These are phyloP conservation scores for Candida golubevii DNA, from an alignment of 805 yeast genomes.

Conservation along the genomic window DNA sequence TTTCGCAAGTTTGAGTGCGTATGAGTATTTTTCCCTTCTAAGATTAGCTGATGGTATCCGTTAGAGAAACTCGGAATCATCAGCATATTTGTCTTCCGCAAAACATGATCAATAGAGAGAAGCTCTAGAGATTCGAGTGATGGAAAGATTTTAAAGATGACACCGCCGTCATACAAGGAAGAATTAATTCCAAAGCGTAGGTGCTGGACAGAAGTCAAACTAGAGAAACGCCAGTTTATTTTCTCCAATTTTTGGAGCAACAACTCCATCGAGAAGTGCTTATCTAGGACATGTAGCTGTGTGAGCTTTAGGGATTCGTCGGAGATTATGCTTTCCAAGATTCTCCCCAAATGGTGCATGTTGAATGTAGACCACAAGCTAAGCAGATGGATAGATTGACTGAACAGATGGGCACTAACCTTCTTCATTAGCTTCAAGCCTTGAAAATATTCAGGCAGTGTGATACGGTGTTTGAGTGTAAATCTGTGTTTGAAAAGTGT, in stretches of 20 bases:
- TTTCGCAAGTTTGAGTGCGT: constrained; percentile 12
- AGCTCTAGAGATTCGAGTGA: constrained; percentile 23
- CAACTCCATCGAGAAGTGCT: constrained; percentile 22
- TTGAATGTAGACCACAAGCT: constrained; percentile 22
- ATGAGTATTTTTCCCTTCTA: background rate
- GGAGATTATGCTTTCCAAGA: constrained; percentile 24
- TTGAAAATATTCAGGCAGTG: constrained; percentile 24
- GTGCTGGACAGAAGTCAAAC: constrained; percentile 17
- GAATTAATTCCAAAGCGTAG: constrained; percentile 29
- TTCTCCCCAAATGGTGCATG: constrained; percentile 21
- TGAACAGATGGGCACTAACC: constrained; percentile 16
- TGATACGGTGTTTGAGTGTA: constrained; percentile 23
- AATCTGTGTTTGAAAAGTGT: constrained; percentile 21
- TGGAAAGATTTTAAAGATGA: constrained; percentile 23
- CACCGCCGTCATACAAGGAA: constrained; percentile 6
- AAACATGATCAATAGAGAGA: constrained; percentile 17
- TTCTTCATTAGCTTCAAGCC: constrained; percentile 28
- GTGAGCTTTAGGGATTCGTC: constrained; percentile 20
- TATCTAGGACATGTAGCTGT: constrained; percentile 28
- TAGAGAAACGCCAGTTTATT: constrained; percentile 23
- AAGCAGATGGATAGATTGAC: constrained; percentile 19
- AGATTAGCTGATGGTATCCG: constrained; percentile 9
- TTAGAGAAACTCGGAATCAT: constrained; percentile 17
- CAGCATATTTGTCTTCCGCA: constrained; percentile 17
- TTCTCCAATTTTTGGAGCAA: constrained; percentile 24